Percentiles rank a stretch among this genome's conserved stretches.
Conservation (phyloP, 2,329 filamentous ascomycete species). For the Polytolypa hystricis region DNA sequence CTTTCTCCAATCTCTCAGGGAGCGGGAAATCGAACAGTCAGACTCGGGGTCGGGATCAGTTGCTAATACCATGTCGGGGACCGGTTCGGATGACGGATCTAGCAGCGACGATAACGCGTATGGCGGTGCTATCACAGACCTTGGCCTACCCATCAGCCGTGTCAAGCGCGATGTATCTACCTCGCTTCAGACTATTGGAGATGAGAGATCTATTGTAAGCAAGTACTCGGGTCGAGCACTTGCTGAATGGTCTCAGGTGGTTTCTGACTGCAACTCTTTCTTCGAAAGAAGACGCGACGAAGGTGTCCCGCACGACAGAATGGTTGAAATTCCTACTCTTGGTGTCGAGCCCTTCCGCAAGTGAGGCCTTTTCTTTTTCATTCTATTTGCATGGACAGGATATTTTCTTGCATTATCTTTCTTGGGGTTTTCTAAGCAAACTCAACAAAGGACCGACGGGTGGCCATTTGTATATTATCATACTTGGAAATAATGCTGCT, state of each 20-base stretch:
- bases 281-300: constrained; percentile 51
- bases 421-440: too few species aligned
- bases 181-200: not conserved
- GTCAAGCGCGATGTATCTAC: not conserved
- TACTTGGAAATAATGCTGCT: too few species aligned
- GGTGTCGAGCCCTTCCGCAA: constrained; percentile 52
- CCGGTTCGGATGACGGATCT: constrained; percentile 11
- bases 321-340: constrained; percentile 51
- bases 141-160: not conserved
- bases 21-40: constrained; percentile 8
- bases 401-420: too few species aligned
- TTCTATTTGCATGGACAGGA: too few species aligned
- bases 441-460: too few species aligned
- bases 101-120: constrained; percentile 10
- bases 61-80: constrained; percentile 11
- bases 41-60: constrained; percentile 10
- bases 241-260: constrained; percentile 52
- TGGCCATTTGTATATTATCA: too few species aligned
- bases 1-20: constrained; percentile 34
- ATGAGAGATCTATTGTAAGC: constrained; percentile 26
- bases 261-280: constrained; percentile 53
- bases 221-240: constrained; percentile 53
- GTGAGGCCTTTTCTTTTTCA: too few species aligned
- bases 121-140: not conserved
- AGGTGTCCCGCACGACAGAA: constrained; percentile 45